phyloP scores from a whole-genome alignment of 169 alveolate species.

The Plasmodium billcollinsi region DNA sequence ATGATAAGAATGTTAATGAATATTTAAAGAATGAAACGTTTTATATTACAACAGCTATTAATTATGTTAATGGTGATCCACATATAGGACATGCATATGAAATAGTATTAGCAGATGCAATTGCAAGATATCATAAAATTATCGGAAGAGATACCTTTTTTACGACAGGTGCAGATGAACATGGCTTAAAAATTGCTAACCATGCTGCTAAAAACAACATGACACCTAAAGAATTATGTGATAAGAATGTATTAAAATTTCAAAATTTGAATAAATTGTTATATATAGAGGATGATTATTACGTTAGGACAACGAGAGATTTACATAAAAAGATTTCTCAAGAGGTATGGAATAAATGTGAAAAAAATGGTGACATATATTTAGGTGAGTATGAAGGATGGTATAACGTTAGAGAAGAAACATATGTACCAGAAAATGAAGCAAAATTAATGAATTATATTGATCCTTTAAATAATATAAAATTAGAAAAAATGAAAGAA shows the following conservation, averaged over 20 bases:
- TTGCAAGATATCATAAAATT: conserved; percentile 86
- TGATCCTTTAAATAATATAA: conserved; percentile 90
- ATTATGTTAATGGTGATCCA: conserved; percentile 94
- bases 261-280: conserved; percentile 75
- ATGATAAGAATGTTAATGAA: conserved; percentile 36
- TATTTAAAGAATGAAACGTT: conserved; percentile 75
- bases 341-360: conserved; percentile 87
- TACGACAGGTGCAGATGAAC: conserved; percentile 95
- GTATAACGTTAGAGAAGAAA: conserved; percentile 94
- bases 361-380: conserved; percentile 89
- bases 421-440: conserved; percentile 92
- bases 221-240: conserved; percentile 90
- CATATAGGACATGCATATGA: conserved; percentile 95
- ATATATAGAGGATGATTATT: conserved; percentile 83
- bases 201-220: conserved; percentile 89
- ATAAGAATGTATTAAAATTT: conserved; percentile 82
- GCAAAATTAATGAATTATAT: conserved; percentile 90
- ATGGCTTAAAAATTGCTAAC: conserved; percentile 93
- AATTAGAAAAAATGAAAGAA: conserved; percentile 90
- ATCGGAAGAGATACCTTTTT: conserved; percentile 88
- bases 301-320: conserved; percentile 90
- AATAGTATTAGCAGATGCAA: conserved; percentile 84
- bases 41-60: conserved; percentile 94
- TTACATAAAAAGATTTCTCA: conserved; percentile 87
- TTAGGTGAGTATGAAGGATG: conserved; percentile 92